Conservation (phyloP, 805 yeast genomes). For the Metschnikowia cerradonensis region DNA sequence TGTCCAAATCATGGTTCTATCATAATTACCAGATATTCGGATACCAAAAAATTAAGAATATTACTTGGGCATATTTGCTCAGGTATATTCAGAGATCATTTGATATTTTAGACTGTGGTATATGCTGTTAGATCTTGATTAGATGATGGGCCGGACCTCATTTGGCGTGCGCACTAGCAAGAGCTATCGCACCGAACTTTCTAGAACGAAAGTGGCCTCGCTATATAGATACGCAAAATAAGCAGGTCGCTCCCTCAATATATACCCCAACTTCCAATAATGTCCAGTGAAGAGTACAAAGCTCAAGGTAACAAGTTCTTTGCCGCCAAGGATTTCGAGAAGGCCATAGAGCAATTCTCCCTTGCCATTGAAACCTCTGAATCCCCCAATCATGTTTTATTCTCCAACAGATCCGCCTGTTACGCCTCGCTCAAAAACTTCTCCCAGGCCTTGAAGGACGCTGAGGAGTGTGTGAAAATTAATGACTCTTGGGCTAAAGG, state of each 20-base stretch:
- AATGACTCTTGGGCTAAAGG: slow-evolving; percentile 94
- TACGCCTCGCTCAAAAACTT: slow-evolving; percentile 78
- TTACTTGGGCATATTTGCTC: too few species aligned
- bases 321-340: slow-evolving; percentile 74
- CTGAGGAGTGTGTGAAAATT: slow-evolving; percentile 74
- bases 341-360: slow-evolving; percentile 77
- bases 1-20: too few species aligned
- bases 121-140: too few species aligned
- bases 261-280: slow-evolving; percentile 12
- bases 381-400: slow-evolving; percentile 85
- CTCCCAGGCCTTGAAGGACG: slow-evolving; percentile 74
- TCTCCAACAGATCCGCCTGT: slow-evolving; percentile 90
- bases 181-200: slow-evolving; percentile 15
- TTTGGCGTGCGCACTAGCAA: not conserved
- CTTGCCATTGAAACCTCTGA: slow-evolving; percentile 83
- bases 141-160: too few species aligned
- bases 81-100: too few species aligned
- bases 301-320: slow-evolving; percentile 93
- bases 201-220: slow-evolving; percentile 14
- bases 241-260: not conserved
- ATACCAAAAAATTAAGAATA: too few species aligned
- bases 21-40: too few species aligned
- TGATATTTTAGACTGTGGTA: too few species aligned
- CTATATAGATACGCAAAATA: slow-evolving; percentile 4
- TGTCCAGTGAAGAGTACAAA: slow-evolving; percentile 74